A percentile compares a stretch with the other conserved stretches of the same genome.
Evolutionary conservation across 441 rosid genomes (phyloP).

Genomic region (Corymbia citriodora): DNA sequence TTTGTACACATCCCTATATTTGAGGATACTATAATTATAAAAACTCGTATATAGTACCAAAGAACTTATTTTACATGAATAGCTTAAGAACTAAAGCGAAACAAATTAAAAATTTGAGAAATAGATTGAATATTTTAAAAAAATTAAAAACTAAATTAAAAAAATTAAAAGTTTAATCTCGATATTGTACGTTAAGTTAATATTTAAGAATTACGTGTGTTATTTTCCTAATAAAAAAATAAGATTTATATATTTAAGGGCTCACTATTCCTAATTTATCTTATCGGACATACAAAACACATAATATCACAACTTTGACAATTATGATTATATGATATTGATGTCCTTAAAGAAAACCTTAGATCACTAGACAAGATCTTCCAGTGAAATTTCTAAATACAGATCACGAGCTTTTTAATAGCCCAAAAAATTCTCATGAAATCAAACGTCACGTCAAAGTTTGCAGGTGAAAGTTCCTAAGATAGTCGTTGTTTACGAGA

Average conservation of each 20-base stretch:
- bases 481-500: neutral
- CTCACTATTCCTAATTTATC: neutral
- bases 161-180: accelerated
- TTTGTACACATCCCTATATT: neutral
- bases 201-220: accelerated
- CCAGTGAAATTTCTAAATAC: neutral
- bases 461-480: neutral
- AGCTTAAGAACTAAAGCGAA: accelerated
- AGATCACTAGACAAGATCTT: neutral
- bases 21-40: neutral
- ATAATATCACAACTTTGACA: accelerated
- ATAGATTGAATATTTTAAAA: neutral
- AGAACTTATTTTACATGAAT: neutral
- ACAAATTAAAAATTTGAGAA: neutral
- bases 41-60: accelerated
- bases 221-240: neutral
- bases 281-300: neutral
- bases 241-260: neutral
- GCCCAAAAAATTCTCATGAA: neutral
- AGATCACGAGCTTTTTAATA: neutral
- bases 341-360: neutral
- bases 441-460: neutral
- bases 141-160: neutral
- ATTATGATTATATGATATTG: neutral
- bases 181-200: accelerated